These are phyloP conservation scores for Pseudonitzschia multistriata DNA, from an alignment of 108 stramenopile species.

Conservation along the genomic window DNA sequence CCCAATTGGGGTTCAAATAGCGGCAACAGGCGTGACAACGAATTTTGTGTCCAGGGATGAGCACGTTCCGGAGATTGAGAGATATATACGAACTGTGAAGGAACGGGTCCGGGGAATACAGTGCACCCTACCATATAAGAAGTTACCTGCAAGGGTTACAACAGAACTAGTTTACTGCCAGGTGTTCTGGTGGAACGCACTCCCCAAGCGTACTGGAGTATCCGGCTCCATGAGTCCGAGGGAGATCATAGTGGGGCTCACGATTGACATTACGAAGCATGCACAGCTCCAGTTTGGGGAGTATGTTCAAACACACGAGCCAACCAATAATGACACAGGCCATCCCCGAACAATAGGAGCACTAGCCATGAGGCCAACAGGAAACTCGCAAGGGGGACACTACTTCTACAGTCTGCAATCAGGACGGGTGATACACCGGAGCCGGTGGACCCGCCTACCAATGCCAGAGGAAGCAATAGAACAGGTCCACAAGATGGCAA, in stretches of 20 bases:
- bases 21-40: background rate
- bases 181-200: conserved; percentile 30
- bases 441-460: too few relatives aligned
- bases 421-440: conserved; percentile 1
- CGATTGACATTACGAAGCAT: conserved; percentile 25
- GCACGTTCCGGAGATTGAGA: conserved; percentile 38
- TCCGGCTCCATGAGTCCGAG: conserved; percentile 32
- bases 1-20: background rate
- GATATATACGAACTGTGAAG: conserved; percentile 36
- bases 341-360: conserved; percentile 28
- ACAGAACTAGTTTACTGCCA: conserved; percentile 21
- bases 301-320: conserved; percentile 30
- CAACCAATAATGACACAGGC: background rate
- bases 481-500: too few relatives aligned
- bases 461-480: too few relatives aligned
- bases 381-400: conserved; percentile 36
- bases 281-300: conserved; percentile 31
- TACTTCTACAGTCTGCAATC: conserved; percentile 33
- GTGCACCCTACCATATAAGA: conserved; percentile 31
- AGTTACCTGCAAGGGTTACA: conserved; percentile 22
- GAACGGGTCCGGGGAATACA: conserved; percentile 29
- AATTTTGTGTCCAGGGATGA: conserved; percentile 17
- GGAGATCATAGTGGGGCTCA: conserved; percentile 18
- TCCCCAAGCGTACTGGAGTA: conserved; percentile 30
- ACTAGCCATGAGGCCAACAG: conserved; percentile 26